phyloP scores from a whole-genome alignment of 345 rosid species.

The Jatropha curcas region DNA sequence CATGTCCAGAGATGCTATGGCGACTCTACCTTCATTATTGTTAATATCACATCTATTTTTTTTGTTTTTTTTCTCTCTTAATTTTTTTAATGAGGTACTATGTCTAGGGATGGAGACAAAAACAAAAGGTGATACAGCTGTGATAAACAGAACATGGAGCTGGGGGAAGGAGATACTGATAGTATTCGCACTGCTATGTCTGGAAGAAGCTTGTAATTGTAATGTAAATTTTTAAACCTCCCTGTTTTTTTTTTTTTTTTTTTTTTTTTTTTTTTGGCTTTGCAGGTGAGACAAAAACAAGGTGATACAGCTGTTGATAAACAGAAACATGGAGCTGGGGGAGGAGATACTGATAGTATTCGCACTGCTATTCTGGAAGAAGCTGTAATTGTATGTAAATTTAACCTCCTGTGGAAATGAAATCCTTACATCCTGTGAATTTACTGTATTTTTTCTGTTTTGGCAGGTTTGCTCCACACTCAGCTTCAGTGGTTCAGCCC shows the following conservation, averaged over 20 bases:
- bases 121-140: conserved; percentile 50
- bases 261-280: too few species aligned
- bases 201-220: conserved; percentile 92
- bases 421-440: conserved; percentile 11
- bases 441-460: conserved; percentile 23
- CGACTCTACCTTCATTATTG: too few species aligned
- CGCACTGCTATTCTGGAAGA: conserved; percentile 81
- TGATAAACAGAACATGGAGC: conserved; percentile 73
- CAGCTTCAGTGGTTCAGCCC: conserved; percentile 88
- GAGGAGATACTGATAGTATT: conserved; percentile 67
- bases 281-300: conserved; percentile 76
- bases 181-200: conserved; percentile 69
- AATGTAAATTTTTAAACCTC: conserved; percentile 34
- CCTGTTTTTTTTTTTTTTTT: too few species aligned
- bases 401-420: conserved; percentile 19
- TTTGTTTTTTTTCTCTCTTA: too few species aligned
- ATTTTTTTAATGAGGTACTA: too few species aligned
- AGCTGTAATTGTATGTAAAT: conserved; percentile 72
- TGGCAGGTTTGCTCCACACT: conserved; percentile 88
- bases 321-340: conserved; percentile 66
- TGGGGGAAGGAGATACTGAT: conserved; percentile 65
- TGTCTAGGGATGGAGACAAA: too few species aligned
- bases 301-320: conserved; percentile 57
- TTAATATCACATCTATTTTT: too few species aligned
- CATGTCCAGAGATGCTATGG: too few species aligned